Evolutionary conservation across 345 rosid species (phyloP), one percentile per base, ranked within the genome.

Genomic region (Dipteronia sinensis): DNA sequence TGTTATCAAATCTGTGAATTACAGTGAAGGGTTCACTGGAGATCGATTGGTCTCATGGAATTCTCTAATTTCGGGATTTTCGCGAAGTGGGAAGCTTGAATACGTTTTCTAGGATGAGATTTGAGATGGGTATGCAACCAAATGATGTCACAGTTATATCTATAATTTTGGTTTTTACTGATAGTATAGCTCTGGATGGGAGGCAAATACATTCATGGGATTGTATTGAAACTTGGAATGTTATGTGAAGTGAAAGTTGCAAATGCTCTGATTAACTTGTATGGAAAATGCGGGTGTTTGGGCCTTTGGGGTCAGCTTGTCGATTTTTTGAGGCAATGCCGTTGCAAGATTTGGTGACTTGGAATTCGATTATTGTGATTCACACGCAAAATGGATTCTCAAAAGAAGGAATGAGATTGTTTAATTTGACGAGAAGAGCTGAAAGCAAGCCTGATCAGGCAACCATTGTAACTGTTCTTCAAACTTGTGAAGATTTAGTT

Each of bases 11-110:
- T 82, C 76, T 8, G 69, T 88, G 70, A 84, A 75, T 82, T 93
- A 86, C 75, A 78, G 85, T 20, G 88, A 89, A 31, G 96, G 93
- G 6, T 93, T 89, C 76, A 74, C 90, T 29, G 94, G 93, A 42
- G 94, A 91, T 78, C 93, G 86, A 75, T 68, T 90, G 46, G 89
- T 84, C 47, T 91, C 94, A 20, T 91, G 96, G 91, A 93, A 93
- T 82, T 91, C 92, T 38, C 78, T 91, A 22, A 84, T 90, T 46
- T 86, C 91, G 1, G 87, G 87, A 59, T 85, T 82, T 79, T 86
- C 88, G 10, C 80, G 80, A 49, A 79, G 44, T 63, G 87, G 91
- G 71, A 78, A 71, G 78, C 74, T 61, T 89, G 31, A 2, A 68
- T 72, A 81, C 72, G 0, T 81, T 90, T 20, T 76, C 40, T 38